Evolutionary conservation across 306 rosid genomes (phyloP), one percentile per base, ranked within the genome.

Genomic region (Trichosanthes cucumerina): DNA sequence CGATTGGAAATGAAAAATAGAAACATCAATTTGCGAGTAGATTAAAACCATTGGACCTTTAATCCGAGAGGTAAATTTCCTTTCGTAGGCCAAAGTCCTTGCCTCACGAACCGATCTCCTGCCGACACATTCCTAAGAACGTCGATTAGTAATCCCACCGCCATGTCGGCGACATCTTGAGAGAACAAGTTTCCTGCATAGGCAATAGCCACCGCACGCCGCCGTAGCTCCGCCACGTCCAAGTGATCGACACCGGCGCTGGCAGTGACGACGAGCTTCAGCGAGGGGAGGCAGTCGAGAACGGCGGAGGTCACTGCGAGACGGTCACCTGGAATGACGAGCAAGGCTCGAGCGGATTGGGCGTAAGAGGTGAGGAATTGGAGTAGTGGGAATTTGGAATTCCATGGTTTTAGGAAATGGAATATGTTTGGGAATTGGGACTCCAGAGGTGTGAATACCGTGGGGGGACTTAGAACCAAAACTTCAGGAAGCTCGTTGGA

Each of bases 41-140:
- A 46, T 46, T 12, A 46, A 23, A 54, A 26, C 36, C 38, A 59
- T 13, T 6, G 69, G 0, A 75, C 74, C 72, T 60, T 60, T 41
- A 47, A 78, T 21, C 74, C 80, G 12, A 39, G 49, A 38, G 49
- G 73, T 9, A 19, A 38, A 36, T 38, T 71, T 72, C 66, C 75
- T 44, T 78, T 43, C 3, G 28, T 9, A 63, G 58, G 16, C 70
- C 78, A 84, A 76, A 76, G 3, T 33, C 83, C 77, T 9, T 49
- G 59, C 74, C 87, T 81, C 18, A 86, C 77, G 69, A 33, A 82
- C 9, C 86, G 84, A 70, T 78, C 80, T 34, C 57, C 73, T 28
- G 41, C 80, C 1, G 73, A 59, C 9, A 78, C 41, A 34, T 21
- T 66, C 75, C 75, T 66, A 1, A 63, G 24, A 43, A 78, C 81